Percentiles rank a stretch among this genome's conserved stretches.
These are phyloP conservation scores for Mycena galopus DNA, from an alignment of 768 basidiomycete species.

Conservation along the genomic window DNA sequence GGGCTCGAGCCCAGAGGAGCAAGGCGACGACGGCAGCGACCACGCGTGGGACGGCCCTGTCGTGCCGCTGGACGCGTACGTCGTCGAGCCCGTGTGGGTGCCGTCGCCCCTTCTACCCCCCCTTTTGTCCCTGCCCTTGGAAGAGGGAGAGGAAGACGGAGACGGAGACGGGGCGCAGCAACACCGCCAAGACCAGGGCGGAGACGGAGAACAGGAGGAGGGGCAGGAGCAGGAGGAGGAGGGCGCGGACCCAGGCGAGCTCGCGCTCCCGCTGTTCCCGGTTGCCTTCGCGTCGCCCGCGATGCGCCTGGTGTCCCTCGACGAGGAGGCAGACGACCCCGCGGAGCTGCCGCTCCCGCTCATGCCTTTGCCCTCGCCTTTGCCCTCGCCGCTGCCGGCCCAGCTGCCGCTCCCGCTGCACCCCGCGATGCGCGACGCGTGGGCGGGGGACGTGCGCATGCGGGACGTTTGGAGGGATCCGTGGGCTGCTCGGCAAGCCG, in stretches of 20 bases:
- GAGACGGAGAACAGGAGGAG: no score
- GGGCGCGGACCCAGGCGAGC: background rate
- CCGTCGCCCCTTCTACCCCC: no score
- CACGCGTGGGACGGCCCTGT: background rate
- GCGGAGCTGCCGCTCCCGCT: constrained; percentile 26
- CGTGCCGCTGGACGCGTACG: background rate
- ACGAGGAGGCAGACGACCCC: constrained; percentile 16
- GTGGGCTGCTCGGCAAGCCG: no score
- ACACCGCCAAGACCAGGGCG: no score
- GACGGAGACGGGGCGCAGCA: no score
- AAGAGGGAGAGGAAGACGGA: no score
- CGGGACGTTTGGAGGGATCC: no score
- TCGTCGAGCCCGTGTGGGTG: background rate
- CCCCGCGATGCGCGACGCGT: background rate
- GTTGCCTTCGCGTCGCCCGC: no score
- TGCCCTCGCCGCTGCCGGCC: background rate
- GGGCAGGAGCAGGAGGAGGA: background rate
- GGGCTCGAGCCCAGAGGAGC: background rate
- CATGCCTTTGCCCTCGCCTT: constrained; percentile 2
- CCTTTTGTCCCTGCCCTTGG: no score
- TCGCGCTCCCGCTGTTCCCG: no score
- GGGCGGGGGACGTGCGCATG: no score
- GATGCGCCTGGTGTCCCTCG: no score
- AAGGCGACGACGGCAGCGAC: background rate
- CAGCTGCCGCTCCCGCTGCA: background rate